Evolutionary conservation across 345 rosid genomes (phyloP), one percentile per base, ranked within the genome.

Genomic region (Adansonia digitata): DNA sequence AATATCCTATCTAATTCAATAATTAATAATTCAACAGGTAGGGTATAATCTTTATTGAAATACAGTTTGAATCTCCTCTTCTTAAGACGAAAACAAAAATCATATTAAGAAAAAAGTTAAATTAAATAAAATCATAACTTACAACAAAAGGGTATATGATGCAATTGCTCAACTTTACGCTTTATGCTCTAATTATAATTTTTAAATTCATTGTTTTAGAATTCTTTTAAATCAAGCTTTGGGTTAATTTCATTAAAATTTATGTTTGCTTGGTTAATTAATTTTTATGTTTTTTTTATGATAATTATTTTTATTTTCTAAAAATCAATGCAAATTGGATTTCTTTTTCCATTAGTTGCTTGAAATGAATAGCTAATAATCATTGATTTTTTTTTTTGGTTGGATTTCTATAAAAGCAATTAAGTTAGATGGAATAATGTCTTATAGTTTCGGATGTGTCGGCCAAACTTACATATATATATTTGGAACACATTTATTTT

Each of bases 381-480:
- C 61, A 56, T 56, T n/a, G 31, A 56, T 56, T 24, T 56, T 55
- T 12, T 13, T 46, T 55, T 12, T 13, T 46, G 10, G 46, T 63
- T 67, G 27, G 49, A 40, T 68, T 67, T 7, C 10, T 68, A 26
- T 0, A 68, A 68, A 27, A 27, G 53, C 55, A 7, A 45, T 14
- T 15, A 26, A 68, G 26, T 56, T 56, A 56, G 62, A 45, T 67
- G 49, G 9, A 45, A 45, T 68, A 26, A 46, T 45, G 53, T 8
- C 7, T 9, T 57, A 27, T 45, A 67, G 9, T 67, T 67, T 3
- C n/a, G 0, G 55, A 15, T 67, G 37, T 43, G 55, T 68, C 72
- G 72, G 72, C 72, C 24, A 27, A n/a, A 68, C 72, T 68, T 68
- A 27, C 46, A 26, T 43, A 67, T 26, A n/a, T 24, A 67, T 43